A percentile compares a stretch with the other conserved stretches of the same genome.
phyloP scores from a whole-genome alignment of 306 rosid species.

The Cicer yamashitae region DNA sequence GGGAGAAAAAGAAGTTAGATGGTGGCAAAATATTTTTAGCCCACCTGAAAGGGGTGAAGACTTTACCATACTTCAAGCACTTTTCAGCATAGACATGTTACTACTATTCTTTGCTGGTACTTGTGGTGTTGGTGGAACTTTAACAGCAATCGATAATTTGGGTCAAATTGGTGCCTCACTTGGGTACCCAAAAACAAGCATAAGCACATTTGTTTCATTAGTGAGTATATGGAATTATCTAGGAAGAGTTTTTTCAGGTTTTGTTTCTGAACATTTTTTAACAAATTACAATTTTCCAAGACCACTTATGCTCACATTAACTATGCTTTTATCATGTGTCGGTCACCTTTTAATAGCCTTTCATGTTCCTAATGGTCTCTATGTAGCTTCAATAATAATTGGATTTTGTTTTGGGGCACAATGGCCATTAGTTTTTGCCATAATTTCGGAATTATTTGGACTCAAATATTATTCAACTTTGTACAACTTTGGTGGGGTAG shows the following conservation, averaged over 20 bases:
- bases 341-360: conserved; percentile 65
- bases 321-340: conserved; percentile 52
- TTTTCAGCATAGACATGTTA: conserved; percentile 69
- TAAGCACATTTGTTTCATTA: conserved; percentile 64
- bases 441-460: conserved; percentile 81
- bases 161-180: conserved; percentile 66
- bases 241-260: conserved; percentile 58
- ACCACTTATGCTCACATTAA: conserved; percentile 57
- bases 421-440: conserved; percentile 83
- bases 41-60: conserved; percentile 69
- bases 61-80: conserved; percentile 66
- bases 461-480: conserved; percentile 81
- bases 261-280: conserved; percentile 55
- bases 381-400: conserved; percentile 62
- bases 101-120: conserved; percentile 54
- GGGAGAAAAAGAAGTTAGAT: conserved; percentile 22
- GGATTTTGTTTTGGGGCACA: conserved; percentile 88
- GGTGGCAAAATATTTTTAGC: conserved; percentile 56
- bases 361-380: conserved; percentile 51
- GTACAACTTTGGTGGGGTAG: conserved; percentile 74
- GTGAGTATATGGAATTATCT: conserved; percentile 71
- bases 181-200: conserved; percentile 53
- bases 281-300: conserved; percentile 54
- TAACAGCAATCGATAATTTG: conserved; percentile 64
- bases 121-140: conserved; percentile 66